Evolutionary conservation across 352 stramenopile genomes (phyloP), one percentile per base, ranked within the genome.

Genomic region (Phytophthora citricola): DNA sequence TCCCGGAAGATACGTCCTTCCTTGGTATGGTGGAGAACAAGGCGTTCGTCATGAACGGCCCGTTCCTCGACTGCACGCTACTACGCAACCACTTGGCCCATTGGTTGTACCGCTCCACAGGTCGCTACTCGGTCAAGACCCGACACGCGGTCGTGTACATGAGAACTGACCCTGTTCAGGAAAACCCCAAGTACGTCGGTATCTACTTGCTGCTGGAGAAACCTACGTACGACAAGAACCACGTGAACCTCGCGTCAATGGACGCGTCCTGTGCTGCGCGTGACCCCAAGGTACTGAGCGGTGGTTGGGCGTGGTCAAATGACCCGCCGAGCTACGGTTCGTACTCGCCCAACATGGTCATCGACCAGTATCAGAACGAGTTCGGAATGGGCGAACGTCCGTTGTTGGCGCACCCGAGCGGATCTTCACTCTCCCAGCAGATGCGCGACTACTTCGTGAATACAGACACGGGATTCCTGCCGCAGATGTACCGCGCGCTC

Each of bases 191-290:
- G n/a, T 94, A 94, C 63, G 57, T 70, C 1, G 86, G 86, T 6
- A 91, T 93, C 34, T 93, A 89, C 58, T 38, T 94, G n/a, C 53
- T 88, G 5, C 58, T 93, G 12, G 86, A 94, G 64, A 94, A 92
- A 62, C 76, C 87, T 0, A 78, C 79, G 29, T 94, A 92, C 54
- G 86, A 86, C 49, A 72, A 74, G 31, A 82, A 89, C 68, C 86
- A 87, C 27, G 79, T 91, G 5, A 78, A 82, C 5, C 60, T 94
- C 10, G 83, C 86, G 14, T 64, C 68, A 7, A 79, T 93, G 52
- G 60, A 88, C 48, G 40, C 71, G 1, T 32, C 58, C 7, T 92
- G 83, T 55, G 67, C 63, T 3, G 69, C 69, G 22, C 69, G 31
- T 15, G 71, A 74, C 20, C 52, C 43, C 1, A 64, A 75, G n/a